Evolutionary conservation across 2,329 filamentous ascomycete genomes (phyloP), one percentile per base, ranked within the genome.

Genomic region (Ascocoryne sarcoides): DNA sequence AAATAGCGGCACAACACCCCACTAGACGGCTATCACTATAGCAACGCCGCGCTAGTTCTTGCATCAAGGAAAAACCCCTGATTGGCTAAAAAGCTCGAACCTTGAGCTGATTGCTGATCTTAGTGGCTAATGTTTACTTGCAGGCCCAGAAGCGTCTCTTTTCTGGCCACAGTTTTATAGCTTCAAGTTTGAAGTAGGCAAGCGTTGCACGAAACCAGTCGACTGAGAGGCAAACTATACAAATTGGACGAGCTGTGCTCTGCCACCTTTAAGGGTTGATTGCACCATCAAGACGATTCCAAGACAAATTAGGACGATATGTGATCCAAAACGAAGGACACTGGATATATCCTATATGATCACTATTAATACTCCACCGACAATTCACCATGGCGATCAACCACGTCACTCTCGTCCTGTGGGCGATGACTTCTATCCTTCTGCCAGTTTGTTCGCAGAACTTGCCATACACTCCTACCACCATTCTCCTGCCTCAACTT

Each of bases 391-490:
- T 56, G 55, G 50, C 40, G 42, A 38, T 7, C 23, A 7, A 32
- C 34, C 32, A 39, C 42, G 34, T 49, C 35, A 40, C 35, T 34
- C 12, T 26, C 12, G 46, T 48, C 40, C 45, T 54, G 39, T 50
- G 47, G n/a, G n/a, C n/a, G n/a, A n/a, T n/a, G 44, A 46, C 40
- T 33, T 42, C 49, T 16, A 20, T 44, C 28, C 32, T 46, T 36
- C 19, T 45, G 9, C 10, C 26, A 3, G 40, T 33, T 31, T 17
- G 39, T 19, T 40, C 69, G 37, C 65, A 69, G 52, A 60, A 60
- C 36, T 70, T 87, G 38, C 87, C 86, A 18, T 94, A 93, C 65
- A 79, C 80, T 40, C 83, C 86, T 2, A 87, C 87, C 0, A 77
- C 75, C 20, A 71, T 93, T 38, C 72, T 90, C 43, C 69, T 78